Percentiles rank a stretch among this genome's conserved stretches.
Conservation (phyloP, 768 basidiomycete genomes). For the Crepidotus variabilis region DNA sequence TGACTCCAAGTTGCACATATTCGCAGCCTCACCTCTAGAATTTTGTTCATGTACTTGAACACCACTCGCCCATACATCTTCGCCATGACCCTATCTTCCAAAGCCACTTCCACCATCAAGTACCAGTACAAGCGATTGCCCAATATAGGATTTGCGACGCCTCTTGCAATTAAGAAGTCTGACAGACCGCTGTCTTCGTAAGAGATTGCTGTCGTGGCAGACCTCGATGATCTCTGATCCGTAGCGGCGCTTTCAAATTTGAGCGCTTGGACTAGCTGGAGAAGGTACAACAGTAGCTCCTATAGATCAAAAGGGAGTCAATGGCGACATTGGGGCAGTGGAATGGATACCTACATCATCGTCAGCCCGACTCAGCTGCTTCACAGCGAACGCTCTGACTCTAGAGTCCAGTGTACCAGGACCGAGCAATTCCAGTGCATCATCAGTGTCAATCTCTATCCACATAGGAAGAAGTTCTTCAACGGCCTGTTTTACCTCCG, state of each 20-base stretch:
- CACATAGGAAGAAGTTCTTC: constrained; percentile 93
- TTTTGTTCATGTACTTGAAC: constrained; percentile 85
- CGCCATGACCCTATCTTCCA: constrained; percentile 80
- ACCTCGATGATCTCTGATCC: constrained; percentile 73
- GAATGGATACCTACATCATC: constrained; percentile 67
- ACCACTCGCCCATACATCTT: constrained; percentile 94
- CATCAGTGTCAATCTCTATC: constrained; percentile 96
- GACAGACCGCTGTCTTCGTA: constrained; percentile 92
- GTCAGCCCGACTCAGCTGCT: constrained; percentile 85
- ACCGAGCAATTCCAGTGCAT: constrained; percentile 91
- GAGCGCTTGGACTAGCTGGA: constrained; percentile 96
- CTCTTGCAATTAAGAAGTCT: constrained; percentile 85
- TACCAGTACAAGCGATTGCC: constrained; percentile 98
- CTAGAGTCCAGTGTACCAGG: constrained; percentile 88
- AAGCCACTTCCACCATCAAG: constrained; percentile 91
- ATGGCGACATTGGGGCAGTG: background rate
- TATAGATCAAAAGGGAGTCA: constrained; percentile 26
- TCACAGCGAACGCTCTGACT: constrained; percentile 92
- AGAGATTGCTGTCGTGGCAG: constrained; percentile 69
- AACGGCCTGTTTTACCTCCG: constrained; percentile 96
- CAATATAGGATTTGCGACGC: constrained; percentile 76
- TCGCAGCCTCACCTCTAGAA: constrained; percentile 63
- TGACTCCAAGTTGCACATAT: background rate
- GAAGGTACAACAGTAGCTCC: constrained; percentile 89
- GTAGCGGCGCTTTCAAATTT: constrained; percentile 88